A percentile compares a stretch with the other conserved stretches of the same genome.
These are phyloP conservation scores for Chlamydomonas eustigma DNA, from an alignment of 139 green algal genomes.

Conservation along the genomic window DNA sequence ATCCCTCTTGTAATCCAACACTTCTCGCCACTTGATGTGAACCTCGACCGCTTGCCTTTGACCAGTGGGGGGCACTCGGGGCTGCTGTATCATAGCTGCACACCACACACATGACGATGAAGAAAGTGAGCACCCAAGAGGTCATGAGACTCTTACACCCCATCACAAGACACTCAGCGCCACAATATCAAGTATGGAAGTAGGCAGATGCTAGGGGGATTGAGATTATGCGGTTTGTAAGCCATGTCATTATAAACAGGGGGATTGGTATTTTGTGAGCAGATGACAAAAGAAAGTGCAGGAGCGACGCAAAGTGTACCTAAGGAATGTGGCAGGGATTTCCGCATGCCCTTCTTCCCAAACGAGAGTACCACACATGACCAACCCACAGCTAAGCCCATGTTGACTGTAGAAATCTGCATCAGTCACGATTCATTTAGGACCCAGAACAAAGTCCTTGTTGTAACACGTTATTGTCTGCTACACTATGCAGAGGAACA, in stretches of 20 bases:
- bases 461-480: too few species aligned
- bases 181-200: too few species aligned
- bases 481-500: too few species aligned
- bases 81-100: slow-evolving; percentile 97
- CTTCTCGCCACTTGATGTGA: slow-evolving; percentile 95
- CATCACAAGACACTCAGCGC: too few species aligned
- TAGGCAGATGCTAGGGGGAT: neutral
- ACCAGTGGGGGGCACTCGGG: slow-evolving; percentile 85
- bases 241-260: neutral
- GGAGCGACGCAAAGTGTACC: slow-evolving; percentile 33
- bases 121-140: too few species aligned
- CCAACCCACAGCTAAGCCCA: slow-evolving; percentile 85
- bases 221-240: neutral
- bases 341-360: slow-evolving; percentile 87
- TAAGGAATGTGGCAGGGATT: slow-evolving; percentile 81
- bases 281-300: too few species aligned
- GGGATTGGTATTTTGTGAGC: too few species aligned
- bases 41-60: slow-evolving; percentile 93
- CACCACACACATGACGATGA: too few species aligned
- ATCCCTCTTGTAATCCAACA: slow-evolving; percentile 83
- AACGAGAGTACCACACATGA: slow-evolving; percentile 87
- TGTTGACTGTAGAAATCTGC: slow-evolving; percentile 75
- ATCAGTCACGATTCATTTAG: neutral
- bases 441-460: too few species aligned
- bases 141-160: too few species aligned